phyloP scores from a whole-genome alignment of 352 stramenopile species.

The Aphanomyces cochlioides region DNA sequence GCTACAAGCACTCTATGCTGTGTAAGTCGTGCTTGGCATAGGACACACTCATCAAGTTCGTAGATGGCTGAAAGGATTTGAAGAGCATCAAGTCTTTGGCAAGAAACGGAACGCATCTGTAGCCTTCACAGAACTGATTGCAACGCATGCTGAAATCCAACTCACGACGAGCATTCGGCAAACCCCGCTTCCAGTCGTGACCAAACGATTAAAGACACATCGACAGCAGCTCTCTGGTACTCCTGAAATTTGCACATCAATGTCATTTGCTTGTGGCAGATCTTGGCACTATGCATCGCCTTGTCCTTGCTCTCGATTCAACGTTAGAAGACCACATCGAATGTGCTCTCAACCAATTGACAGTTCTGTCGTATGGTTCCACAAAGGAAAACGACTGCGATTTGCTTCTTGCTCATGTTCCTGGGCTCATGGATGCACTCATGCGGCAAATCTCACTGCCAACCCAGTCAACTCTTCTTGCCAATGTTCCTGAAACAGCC shows the following conservation, averaged over 20 bases:
- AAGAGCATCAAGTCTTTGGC: slow-evolving; percentile 75
- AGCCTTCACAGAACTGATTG: slow-evolving; percentile 42
- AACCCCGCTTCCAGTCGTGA: slow-evolving; percentile 54
- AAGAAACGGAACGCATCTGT: slow-evolving; percentile 36
- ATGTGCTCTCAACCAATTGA: slow-evolving; percentile 64
- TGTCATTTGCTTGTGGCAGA: slow-evolving; percentile 30
- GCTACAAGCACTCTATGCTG: slow-evolving; percentile 48
- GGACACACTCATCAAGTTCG: background rate
- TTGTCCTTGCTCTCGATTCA: slow-evolving; percentile 72
- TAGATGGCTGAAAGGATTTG: slow-evolving; percentile 54
- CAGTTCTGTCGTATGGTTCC: slow-evolving; percentile 61
- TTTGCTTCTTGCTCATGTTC: slow-evolving; percentile 60
- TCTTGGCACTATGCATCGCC: slow-evolving; percentile 57
- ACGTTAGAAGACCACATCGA: slow-evolving; percentile 50
- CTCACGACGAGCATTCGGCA: slow-evolving; percentile 58
- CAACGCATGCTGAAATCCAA: slow-evolving; percentile 58
- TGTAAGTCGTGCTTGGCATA: background rate
- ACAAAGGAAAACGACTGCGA: slow-evolving; percentile 45
- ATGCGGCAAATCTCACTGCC: slow-evolving; percentile 53
- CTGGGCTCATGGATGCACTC: slow-evolving; percentile 66
- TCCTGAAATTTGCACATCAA: background rate
- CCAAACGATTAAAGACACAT: slow-evolving; percentile 67
- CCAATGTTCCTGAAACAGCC: background rate
- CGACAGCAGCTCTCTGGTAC: slow-evolving; percentile 37
- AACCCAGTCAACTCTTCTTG: background rate